These are phyloP conservation scores for Biancaea sappan DNA, from an alignment of 306 rosid species.

Conservation along the genomic window DNA sequence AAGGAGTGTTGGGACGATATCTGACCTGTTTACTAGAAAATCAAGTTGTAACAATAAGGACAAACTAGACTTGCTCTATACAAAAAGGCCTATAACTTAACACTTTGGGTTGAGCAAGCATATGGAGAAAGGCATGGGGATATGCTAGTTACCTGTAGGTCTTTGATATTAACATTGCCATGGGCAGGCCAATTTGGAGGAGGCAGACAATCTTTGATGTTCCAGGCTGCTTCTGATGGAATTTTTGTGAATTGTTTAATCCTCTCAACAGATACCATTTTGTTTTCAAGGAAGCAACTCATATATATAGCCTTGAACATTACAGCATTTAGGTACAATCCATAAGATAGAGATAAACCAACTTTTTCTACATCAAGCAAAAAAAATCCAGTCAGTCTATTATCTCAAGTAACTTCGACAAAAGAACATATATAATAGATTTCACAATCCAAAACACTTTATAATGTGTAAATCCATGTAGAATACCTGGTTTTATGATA, in stretches of 20 bases:
- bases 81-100: neutral
- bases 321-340: slow-evolving; percentile 59
- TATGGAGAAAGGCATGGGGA: too few relatives aligned
- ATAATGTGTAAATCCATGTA: too few relatives aligned
- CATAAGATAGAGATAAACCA: slow-evolving; percentile 86
- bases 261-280: slow-evolving; percentile 85
- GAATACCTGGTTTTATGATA: too few relatives aligned
- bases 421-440: too few relatives aligned
- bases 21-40: slow-evolving; percentile 63
- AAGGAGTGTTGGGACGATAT: slow-evolving; percentile 86
- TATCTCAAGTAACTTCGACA: too few relatives aligned
- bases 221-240: slow-evolving; percentile 76
- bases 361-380: too few relatives aligned
- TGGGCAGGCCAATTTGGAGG: slow-evolving; percentile 72
- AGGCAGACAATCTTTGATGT: slow-evolving; percentile 50
- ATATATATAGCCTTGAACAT: slow-evolving; percentile 56
- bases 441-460: too few relatives aligned
- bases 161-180: slow-evolving; percentile 72
- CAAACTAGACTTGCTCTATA: neutral
- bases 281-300: slow-evolving; percentile 79
- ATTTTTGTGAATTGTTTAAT: slow-evolving; percentile 63
- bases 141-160: slow-evolving; percentile 60
- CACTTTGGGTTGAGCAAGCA: too few relatives aligned
- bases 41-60: slow-evolving; percentile 7
- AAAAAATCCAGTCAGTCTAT: too few relatives aligned